phyloP scores from a whole-genome alignment of 768 basidiomycete genomes.

The Tulasnella calospora region DNA sequence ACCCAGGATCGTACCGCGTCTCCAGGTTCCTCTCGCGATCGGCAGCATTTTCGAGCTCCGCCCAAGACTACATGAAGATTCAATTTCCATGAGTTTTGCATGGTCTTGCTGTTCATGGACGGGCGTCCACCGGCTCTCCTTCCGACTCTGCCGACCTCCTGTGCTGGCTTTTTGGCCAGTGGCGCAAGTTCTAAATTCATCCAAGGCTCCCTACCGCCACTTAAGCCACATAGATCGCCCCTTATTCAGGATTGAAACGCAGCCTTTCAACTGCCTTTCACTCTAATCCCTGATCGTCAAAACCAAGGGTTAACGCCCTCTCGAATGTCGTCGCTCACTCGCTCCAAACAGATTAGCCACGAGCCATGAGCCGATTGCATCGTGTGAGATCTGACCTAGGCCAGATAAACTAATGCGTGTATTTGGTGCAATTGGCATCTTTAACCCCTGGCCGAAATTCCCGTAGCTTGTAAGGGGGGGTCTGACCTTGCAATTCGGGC shows the following conservation, averaged over 20 bases:
- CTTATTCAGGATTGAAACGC: too few species aligned
- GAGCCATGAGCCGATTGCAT: neutral
- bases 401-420: neutral
- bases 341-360: neutral
- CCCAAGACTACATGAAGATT: neutral
- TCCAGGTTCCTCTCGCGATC: neutral
- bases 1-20: neutral
- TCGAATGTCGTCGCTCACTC: neutral
- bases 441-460: neutral
- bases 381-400: neutral
- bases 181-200: neutral
- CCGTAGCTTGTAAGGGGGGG: neutral
- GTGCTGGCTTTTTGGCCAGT: neutral
- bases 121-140: neutral
- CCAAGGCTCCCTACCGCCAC: too few species aligned
- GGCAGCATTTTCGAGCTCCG: neutral
- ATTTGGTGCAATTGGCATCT: neutral
- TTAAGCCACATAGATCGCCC: too few species aligned
- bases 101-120: neutral
- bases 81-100: neutral
- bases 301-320: neutral
- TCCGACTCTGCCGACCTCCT: neutral
- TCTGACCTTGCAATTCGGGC: neutral
- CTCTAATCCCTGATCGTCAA: neutral
- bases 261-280: too few species aligned